These are phyloP conservation scores for Alternaria ventricosa DNA, from an alignment of 2,329 filamentous ascomycete species.

Conservation along the genomic window DNA sequence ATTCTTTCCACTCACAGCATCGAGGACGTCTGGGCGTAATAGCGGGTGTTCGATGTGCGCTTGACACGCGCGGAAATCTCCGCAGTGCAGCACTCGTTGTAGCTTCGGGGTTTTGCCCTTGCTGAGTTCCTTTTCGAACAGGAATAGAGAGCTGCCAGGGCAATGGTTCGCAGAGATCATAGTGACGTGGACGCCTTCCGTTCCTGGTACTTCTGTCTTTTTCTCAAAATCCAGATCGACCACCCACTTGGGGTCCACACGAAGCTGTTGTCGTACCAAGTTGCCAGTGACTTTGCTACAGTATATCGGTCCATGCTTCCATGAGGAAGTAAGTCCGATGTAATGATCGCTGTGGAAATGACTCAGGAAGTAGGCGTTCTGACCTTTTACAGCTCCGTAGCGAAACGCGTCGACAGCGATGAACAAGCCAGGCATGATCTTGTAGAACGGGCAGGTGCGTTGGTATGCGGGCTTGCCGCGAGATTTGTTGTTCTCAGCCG, in stretches of 20 bases:
- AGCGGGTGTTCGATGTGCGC: slow-evolving; percentile 83
- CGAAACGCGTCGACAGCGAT: slow-evolving; percentile 97
- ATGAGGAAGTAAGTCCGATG: slow-evolving; percentile 83
- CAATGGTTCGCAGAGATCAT: slow-evolving; percentile 98
- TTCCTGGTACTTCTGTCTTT: slow-evolving; percentile 78
- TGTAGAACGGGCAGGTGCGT: slow-evolving; percentile 96
- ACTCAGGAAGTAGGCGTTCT: slow-evolving; percentile 93
- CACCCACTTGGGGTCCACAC: slow-evolving; percentile 85
- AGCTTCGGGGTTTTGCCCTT: slow-evolving; percentile 65
- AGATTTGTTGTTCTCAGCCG: slow-evolving; percentile 76
- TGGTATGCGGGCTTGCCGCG: slow-evolving; percentile 86
- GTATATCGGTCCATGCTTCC: slow-evolving; percentile 94
- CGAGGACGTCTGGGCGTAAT: slow-evolving; percentile 75
- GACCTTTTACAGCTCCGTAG: slow-evolving; percentile 91
- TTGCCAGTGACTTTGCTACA: slow-evolving; percentile 93
- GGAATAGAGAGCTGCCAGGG: slow-evolving; percentile 89
- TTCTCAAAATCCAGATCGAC: slow-evolving; percentile 85
- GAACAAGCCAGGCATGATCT: slow-evolving; percentile 90
- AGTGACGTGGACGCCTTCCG: slow-evolving; percentile 82
- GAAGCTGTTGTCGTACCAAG: slow-evolving; percentile 83
- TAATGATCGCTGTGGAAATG: slow-evolving; percentile 99
- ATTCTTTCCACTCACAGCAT: slow-evolving; percentile 72
- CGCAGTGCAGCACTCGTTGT: slow-evolving; percentile 90
- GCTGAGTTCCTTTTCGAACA: slow-evolving; percentile 81
- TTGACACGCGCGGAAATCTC: slow-evolving; percentile 91